Percentiles rank a stretch among this genome's conserved stretches.
phyloP scores from a whole-genome alignment of 805 yeast species.

The Ogataea populi-albae region DNA sequence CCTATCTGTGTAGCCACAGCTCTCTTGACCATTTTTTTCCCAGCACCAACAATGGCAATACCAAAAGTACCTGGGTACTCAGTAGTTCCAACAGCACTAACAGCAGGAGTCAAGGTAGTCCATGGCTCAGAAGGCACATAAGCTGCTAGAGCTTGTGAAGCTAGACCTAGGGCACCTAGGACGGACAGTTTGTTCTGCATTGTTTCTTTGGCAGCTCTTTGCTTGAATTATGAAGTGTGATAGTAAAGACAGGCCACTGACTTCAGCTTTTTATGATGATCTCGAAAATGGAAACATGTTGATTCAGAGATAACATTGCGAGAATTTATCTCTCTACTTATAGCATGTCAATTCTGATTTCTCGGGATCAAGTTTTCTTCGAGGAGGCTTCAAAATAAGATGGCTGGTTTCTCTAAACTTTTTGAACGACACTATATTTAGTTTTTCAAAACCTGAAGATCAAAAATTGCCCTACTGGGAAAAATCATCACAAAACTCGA shows the following conservation, averaged over 20 bases:
- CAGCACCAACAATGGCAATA: conserved; percentile 52
- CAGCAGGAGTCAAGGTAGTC: conserved; percentile 67
- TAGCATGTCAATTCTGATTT: conserved; percentile 8
- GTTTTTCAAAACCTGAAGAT: conserved; percentile 15
- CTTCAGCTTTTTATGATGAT: too few species aligned
- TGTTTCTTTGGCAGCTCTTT: too few species aligned
- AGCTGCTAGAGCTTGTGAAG: conserved; percentile 52
- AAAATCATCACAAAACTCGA: conserved; percentile 7
- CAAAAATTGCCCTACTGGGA: conserved; percentile 6
- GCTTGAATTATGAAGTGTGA: conserved; percentile 2
- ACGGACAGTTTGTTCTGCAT: conserved; percentile 26
- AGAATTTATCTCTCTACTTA: too few species aligned
- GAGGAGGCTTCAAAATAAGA: conserved; percentile 4
- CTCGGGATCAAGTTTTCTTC: conserved; percentile 4
- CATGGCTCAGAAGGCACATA: conserved; percentile 65
- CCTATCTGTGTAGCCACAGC: conserved; percentile 46
- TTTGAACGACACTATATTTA: conserved; percentile 4
- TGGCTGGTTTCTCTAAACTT: conserved; percentile 19
- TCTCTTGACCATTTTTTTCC: conserved; percentile 22
- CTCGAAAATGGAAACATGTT: not conserved
- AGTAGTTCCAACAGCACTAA: conserved; percentile 52
- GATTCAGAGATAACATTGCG: too few species aligned
- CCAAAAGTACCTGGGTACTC: conserved; percentile 63
- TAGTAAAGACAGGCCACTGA: conserved; percentile 1
- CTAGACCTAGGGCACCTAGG: conserved; percentile 40